Base-by-base conservation (phyloP, 2,329 filamentous ascomycete species). In the Zarea fungicola region DNA sequence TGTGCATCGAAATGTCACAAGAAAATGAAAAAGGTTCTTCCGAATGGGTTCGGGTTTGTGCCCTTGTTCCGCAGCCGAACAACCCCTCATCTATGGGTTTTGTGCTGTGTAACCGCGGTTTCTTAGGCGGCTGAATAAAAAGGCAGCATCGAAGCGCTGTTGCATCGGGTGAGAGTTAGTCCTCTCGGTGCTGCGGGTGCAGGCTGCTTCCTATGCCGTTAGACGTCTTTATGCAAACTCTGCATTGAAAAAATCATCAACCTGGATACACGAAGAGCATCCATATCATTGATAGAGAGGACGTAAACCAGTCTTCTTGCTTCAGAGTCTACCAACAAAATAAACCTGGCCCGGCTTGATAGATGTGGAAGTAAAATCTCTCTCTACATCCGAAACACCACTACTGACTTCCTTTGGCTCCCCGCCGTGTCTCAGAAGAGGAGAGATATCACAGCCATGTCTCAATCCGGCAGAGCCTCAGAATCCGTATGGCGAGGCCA, bases 401-500 rank as follows among this genome's bases (percentile, higher is more conserved):
- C n/a, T n/a, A n/a, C n/a, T n/a, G n/a, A n/a, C n/a, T n/a, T n/a
- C n/a, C n/a, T 16, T 31, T 10, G 6, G 5, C 10, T 31, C 5
- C 10, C 5, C 25, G 25, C 18, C 7, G 26, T n/a, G 9, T 28
- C n/a, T 10, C 8, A 31, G 19, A 31, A 31, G n/a, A n/a, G n/a
- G n/a, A n/a, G n/a, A 28, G 16, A 19, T n/a, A 31, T n/a, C 11
- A 16, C 40, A n/a, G 18, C 26, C 9, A 43, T 43, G 41, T 43
- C 41, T 43, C 41, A 77, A 66, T 29, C 75, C 75, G n/a, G 74
- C 69, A 25, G 76, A 72, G 22, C 74, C 74, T 8, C 70, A 73
- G 32, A 75, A 75, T 35, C 78, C 62, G 47, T 78, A 32, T 41
- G 36, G 36, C 36, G 32, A 14, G 32, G 34, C 2, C 43, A 47